Base-by-base conservation (phyloP, 805 yeast genomes). In the Yarrowia osloensis region DNA sequence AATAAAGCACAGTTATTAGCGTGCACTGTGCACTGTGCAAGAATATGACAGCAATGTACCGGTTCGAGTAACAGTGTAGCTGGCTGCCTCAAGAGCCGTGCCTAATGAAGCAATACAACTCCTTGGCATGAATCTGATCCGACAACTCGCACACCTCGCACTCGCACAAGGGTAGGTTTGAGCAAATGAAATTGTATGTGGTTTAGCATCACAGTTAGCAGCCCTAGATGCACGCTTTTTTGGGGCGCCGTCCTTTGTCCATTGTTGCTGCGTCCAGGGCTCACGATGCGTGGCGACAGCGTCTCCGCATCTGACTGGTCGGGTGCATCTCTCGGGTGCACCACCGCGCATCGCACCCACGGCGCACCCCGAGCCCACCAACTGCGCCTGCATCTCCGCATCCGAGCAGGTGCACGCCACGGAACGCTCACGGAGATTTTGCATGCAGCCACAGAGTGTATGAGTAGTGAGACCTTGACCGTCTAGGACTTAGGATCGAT, bases 191-290 rank as follows among this genome's bases (percentile, higher is more conserved):
- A 49, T 29, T 12, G 21, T 49, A 49, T 29, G 37, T 29, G 24
- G n/a, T 5, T 28, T 49, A 49, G 37, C 54, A 49, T 49, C 54
- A 49, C 37, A 28, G 54, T 29, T 49, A 24, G 54, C 37, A 49
- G 54, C 52, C 52, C 35, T 47, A 47, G 22, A 9, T 47, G 31
- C 47, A 13, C n/a, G 17, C 47, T 42, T 22, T 42, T 17, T 42
- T 39, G n/a, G n/a, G n/a, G n/a, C n/a, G n/a, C n/a, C n/a, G n/a
- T n/a, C n/a, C n/a, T n/a, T n/a, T n/a, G n/a, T n/a, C 21, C 4
- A 40, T 21, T 42, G 47, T 42, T 42, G 47, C 47, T 42, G 47
- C 2, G 44, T 19, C 8, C 17, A 22, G n/a, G 22, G 44, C 44
- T n/a, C 28, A 39, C n/a, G 42, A 37, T 12, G 37, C 15, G 15